Base-by-base conservation (phyloP, 305 asterid genomes). In the Solanum chacoense region DNA sequence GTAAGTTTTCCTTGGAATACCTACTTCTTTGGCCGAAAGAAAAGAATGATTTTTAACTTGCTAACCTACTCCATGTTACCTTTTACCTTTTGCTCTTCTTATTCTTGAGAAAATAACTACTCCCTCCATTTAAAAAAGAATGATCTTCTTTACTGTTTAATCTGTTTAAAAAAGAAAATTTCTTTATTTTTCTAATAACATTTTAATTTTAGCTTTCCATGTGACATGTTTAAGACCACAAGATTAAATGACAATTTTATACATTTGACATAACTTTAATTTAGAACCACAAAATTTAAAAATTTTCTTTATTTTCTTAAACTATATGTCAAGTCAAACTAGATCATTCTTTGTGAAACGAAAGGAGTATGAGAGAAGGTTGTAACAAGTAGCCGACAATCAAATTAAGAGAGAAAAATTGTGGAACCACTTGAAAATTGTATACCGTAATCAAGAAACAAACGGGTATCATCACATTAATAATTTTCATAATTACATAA, bases 291-390 rank as follows among this genome's bases (percentile, higher is more conserved):
- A 37, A 37, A 35, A 37, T 37, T 37, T 4, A 37, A 37, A 37
- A 37, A 0, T 37, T 4, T 37, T 37, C 1, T 37, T 37, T 37
- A 9, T 37, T 37, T 37, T 8, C 0, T 37, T 37, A 37, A 37
- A 37, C 4, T 37, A 37, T 9, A 0, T 9, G 12, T 37, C 12
- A 37, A 37, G 42, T 37, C 12, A 3, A 37, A 3, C 42, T 37
- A 37, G 12, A 9, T 37, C 42, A 37, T 37, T 37, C 1, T 37
- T 37, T 37, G 42, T 37, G 4, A 42, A 12, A 42, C 7, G 7
- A 0, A 42, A 2, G 0, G 7, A 12, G 16, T 40, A 42, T 0
- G 18, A 2, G 63, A 45, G 1, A 42, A 38, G 22, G n/a, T 14
- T 45, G 8, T 28, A 40, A 26, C 16, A 4, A 26, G 8, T 24